These are phyloP conservation scores for Saprolegnia parasitica DNA, from an alignment of 352 stramenopile species.

Conservation along the genomic window DNA sequence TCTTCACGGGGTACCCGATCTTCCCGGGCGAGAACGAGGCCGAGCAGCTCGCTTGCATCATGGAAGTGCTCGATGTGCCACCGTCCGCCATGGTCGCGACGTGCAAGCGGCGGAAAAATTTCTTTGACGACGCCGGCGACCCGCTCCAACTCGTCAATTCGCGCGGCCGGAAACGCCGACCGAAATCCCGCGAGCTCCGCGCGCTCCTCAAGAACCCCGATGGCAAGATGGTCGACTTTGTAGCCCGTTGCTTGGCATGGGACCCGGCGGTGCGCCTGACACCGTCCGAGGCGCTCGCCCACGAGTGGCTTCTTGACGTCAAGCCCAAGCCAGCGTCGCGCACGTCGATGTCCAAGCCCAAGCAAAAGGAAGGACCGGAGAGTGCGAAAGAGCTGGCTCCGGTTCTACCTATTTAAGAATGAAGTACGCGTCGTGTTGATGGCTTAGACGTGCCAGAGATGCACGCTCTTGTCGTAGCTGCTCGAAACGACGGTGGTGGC, in stretches of 20 bases:
- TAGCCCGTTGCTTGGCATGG: slow-evolving; percentile 64
- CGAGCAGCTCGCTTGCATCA: slow-evolving; percentile 84
- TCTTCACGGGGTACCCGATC: slow-evolving; percentile 73
- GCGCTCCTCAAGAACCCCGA: slow-evolving; percentile 45
- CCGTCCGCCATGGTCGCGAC: slow-evolving; percentile 40
- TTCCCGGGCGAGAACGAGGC: slow-evolving; percentile 81
- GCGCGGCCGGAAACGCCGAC: slow-evolving; percentile 44
- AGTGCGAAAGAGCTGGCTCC: neutral
- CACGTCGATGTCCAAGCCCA: neutral
- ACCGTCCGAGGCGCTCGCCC: slow-evolving; percentile 46
- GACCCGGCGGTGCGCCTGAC: slow-evolving; percentile 55
- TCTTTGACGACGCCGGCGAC: slow-evolving; percentile 49
- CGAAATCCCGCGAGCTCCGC: slow-evolving; percentile 39
- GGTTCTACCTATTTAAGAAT: slow-evolving; percentile 24
- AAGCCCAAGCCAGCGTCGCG: neutral
- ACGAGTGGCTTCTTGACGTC: slow-evolving; percentile 48
- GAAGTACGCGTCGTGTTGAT: no score
- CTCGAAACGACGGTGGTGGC: slow-evolving; percentile 31
- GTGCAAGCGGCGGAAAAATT: slow-evolving; percentile 54
- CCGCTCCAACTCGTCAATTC: slow-evolving; percentile 60
- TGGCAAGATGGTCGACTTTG: slow-evolving; percentile 50
- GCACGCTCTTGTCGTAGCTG: slow-evolving; percentile 62
- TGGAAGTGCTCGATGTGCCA: slow-evolving; percentile 66
- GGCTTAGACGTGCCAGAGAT: slow-evolving; percentile 35
- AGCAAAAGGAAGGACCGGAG: neutral